Base-by-base conservation (phyloP, 805 yeast species). In the Yarrowia divulgata region DNA sequence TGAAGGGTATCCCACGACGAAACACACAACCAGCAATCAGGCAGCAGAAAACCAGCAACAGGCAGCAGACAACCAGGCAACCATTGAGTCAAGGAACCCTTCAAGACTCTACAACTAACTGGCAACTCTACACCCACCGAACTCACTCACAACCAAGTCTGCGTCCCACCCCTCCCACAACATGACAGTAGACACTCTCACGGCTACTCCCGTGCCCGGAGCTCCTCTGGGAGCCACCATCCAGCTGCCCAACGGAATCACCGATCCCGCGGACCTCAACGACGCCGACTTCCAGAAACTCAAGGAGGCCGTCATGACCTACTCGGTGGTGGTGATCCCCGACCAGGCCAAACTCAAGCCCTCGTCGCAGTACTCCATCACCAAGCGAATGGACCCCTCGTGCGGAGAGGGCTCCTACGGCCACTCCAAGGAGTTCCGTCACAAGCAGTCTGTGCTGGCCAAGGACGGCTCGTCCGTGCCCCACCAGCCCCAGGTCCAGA, bases 401-500 rank as follows among this genome's bases (percentile, higher is more conserved):
- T 83, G 88, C 69, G 74, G 74, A n/a, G 69, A 66, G 23, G 88
- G 90, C 50, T 85, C 85, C 32, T 92, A 92, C 74, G 97, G 97
- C 40, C 97, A 92, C 74, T 93, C 94, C 69, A 89, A 90, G 76
- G 89, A 90, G 71, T 86, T 87, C 77, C 85, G 89, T 72, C 88
- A 88, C 71, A 79, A 82, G 67, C 81, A 85, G 71, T 85, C 93
- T 1, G 91, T 92, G 32, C 84, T 92, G 71, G 87, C 87, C 71
- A 90, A 89, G 75, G 97, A 92, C 76, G 96, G 97, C 54, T 84
- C 85, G 70, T 84, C 93, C 8, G 90, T 91, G 57, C 93, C 94
- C 55, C 78, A 82, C 66, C 93, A 90, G 76, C 97, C 97, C 1
- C 97, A 92, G 77, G 97, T 92, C 23, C 96, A 91, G 80, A 90